A percentile compares a stretch with the other conserved stretches of the same genome.
Conservation (phyloP, 1,284 basidiomycete genomes). For the Rhodotorula sp. region DNA sequence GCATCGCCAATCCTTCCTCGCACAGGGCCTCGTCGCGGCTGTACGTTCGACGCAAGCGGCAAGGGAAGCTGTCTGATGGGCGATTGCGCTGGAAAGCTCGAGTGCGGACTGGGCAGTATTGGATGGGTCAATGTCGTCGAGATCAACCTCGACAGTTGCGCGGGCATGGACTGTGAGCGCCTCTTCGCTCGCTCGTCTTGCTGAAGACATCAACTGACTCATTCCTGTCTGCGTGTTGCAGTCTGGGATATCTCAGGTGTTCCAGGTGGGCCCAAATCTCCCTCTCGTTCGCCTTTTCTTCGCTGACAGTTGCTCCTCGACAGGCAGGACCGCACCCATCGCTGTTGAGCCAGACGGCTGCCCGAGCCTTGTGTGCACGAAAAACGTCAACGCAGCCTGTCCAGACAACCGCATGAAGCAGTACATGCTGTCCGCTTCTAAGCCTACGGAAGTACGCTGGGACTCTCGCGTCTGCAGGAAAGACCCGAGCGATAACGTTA, state of each 20-base stretch:
- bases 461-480: background rate
- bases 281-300: background rate
- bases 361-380: constrained; percentile 2
- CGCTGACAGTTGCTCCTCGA: background rate
- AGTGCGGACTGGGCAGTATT: constrained; percentile 1
- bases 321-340: constrained; percentile 16
- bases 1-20: background rate
- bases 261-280: background rate
- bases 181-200: too few species aligned
- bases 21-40: constrained; percentile 12
- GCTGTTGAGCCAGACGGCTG: constrained; percentile 17
- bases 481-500: constrained; percentile 10
- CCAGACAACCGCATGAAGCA: constrained; percentile 26
- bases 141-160: constrained; percentile 18
- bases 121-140: constrained; percentile 19
- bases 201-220: too few species aligned
- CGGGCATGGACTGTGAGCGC: constrained; percentile 11
- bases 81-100: constrained; percentile 5
- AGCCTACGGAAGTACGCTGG: background rate
- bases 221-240: background rate
- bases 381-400: constrained; percentile 9
- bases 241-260: constrained; percentile 22
- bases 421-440: background rate
- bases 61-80: constrained; percentile 13
- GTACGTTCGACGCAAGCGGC: constrained; percentile 1